Evolutionary conservation across 768 basidiomycete species (phyloP).

Genomic region (Suillus subluteus): DNA sequence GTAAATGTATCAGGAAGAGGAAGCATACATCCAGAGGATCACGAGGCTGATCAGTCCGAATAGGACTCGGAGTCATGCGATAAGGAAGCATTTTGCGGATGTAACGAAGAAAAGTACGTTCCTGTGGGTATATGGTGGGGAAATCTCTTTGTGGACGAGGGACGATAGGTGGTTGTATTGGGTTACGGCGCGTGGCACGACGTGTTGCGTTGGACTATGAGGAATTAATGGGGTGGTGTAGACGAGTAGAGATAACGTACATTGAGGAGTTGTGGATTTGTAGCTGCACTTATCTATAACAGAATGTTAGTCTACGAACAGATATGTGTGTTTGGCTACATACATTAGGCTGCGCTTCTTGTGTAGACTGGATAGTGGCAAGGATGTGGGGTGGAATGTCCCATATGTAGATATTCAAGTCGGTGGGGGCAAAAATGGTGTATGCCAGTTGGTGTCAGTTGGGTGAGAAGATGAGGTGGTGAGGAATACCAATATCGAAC

Average conservation of each 20-base stretch:
- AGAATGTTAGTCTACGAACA: neutral
- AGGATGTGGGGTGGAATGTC: neutral
- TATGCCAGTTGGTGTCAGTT: neutral
- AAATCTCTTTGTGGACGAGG: neutral
- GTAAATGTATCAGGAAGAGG: neutral
- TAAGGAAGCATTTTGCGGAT: slow-evolving; percentile 1
- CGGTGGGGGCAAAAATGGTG: neutral
- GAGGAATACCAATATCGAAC: neutral
- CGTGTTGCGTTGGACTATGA: neutral
- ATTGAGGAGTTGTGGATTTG: neutral
- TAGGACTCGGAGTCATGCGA: too few species aligned
- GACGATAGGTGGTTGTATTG: neutral
- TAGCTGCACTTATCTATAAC: neutral
- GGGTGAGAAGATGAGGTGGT: neutral
- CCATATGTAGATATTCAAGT: neutral
- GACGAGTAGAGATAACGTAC: neutral
- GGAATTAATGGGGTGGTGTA: neutral
- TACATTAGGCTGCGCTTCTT: neutral
- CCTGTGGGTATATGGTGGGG: neutral
- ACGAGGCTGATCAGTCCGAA: neutral
- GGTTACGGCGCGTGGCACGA: neutral
- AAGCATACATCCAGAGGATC: neutral
- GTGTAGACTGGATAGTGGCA: neutral
- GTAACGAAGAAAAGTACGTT: neutral
- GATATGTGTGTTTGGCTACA: neutral